Percentiles rank a stretch among this genome's conserved stretches.
Evolutionary conservation across 352 stramenopile genomes (phyloP).

Genomic region (Thraustochytrium aureum): DNA sequence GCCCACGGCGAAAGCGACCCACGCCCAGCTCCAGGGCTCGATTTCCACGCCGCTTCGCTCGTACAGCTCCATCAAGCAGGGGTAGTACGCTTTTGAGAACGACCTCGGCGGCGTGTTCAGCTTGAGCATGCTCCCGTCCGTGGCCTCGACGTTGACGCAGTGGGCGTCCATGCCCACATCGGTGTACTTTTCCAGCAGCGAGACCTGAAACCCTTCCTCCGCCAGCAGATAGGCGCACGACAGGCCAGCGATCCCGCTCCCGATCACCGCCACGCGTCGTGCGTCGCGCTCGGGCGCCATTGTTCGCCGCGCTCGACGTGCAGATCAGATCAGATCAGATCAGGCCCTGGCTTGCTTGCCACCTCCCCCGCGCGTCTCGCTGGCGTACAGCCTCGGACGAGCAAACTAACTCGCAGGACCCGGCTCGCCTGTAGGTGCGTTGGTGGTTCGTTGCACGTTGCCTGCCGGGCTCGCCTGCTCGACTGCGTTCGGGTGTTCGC

Average conservation of each 20-base stretch:
- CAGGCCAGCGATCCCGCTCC: constrained; percentile 70
- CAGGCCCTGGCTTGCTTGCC: no score
- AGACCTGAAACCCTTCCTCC: constrained; percentile 70
- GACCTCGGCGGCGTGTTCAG: constrained; percentile 42
- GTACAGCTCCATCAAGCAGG: constrained; percentile 47
- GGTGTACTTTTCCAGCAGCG: constrained; percentile 75
- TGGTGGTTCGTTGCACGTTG: no score
- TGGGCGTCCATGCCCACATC: constrained; percentile 61
- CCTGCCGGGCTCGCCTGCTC: no score
- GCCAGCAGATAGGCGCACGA: constrained; percentile 65
- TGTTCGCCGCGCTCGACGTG: no score
- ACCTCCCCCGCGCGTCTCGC: no score
- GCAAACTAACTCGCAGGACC: no score
- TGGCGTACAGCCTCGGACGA: no score
- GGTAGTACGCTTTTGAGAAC: constrained; percentile 39
- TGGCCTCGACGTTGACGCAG: constrained; percentile 27
- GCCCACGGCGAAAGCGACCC: constrained; percentile 24
- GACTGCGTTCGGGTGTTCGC: no score
- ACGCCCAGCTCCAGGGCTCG: constrained; percentile 50
- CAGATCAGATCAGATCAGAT: no score
- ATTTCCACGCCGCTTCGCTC: constrained; percentile 26
- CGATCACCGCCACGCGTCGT: constrained; percentile 65
- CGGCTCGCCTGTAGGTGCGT: no score
- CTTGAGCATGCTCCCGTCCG: neutral
- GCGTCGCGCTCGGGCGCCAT: no score